A percentile compares a stretch with the other conserved stretches of the same genome.
Evolutionary conservation across 495 filamentous ascomycete genomes (phyloP).

Genomic region (Xylaria longipes): DNA sequence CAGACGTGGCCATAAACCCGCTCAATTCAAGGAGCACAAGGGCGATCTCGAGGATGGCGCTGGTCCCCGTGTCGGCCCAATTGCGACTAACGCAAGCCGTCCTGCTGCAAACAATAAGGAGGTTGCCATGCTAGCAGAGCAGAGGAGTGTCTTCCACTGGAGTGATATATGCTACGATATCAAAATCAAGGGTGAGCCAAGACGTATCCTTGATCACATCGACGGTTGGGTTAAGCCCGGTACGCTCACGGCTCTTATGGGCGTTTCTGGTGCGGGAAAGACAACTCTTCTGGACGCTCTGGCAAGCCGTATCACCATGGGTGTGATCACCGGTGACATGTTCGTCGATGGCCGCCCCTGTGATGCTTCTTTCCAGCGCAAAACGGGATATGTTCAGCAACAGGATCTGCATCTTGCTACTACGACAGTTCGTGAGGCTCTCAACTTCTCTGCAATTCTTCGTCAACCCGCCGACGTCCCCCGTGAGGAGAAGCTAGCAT

Average conservation of each 20-base stretch:
- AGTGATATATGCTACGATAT: constrained; percentile 85
- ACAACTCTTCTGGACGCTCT: constrained; percentile 75
- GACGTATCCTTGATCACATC: constrained; percentile 82
- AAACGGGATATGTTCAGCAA: constrained; percentile 95
- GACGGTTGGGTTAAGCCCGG: constrained; percentile 93
- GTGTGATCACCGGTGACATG: constrained; percentile 85
- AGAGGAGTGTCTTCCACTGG: constrained; percentile 81
- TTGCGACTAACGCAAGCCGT: constrained; percentile 47
- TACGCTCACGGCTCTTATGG: constrained; percentile 88
- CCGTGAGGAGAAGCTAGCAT: constrained; percentile 77
- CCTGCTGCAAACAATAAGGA: constrained; percentile 55
- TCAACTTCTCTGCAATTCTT: constrained; percentile 82
- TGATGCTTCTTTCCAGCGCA: constrained; percentile 85
- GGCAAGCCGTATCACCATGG: constrained; percentile 83
- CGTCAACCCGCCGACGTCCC: constrained; percentile 77
- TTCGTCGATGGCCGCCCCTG: constrained; percentile 78
- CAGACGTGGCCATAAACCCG: constrained; percentile 73
- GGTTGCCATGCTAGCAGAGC: constrained; percentile 57
- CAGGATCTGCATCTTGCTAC: constrained; percentile 91
- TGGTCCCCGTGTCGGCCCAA: constrained; percentile 44
- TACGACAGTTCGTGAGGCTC: constrained; percentile 83
- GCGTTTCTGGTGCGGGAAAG: constrained; percentile 75
- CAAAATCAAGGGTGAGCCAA: constrained; percentile 77
- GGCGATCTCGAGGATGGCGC: constrained; percentile 61
- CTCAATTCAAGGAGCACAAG: constrained; percentile 61